phyloP scores from a whole-genome alignment of 78 protist genomes.

The Tieghemostelium lacteum region DNA sequence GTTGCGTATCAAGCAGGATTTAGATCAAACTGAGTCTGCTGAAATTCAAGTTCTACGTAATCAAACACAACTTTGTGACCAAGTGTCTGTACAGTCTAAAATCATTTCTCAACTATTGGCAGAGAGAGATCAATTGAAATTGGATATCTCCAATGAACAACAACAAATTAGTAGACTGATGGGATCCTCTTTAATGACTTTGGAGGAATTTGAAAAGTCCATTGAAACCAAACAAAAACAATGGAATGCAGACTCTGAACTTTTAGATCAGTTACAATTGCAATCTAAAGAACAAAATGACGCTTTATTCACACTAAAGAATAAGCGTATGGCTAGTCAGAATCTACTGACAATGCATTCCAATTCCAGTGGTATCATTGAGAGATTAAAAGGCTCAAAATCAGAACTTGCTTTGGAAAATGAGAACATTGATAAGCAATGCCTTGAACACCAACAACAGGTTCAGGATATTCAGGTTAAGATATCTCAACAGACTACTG shows the following conservation, averaged over 20 bases:
- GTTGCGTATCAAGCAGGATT: neutral
- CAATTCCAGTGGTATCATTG: conserved; percentile 17
- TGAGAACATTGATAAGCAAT: too few species aligned
- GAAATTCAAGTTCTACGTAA: neutral
- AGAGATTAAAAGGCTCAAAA: neutral
- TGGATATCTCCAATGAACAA: neutral
- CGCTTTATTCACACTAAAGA: neutral
- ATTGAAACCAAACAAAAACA: neutral
- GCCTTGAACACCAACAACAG: neutral
- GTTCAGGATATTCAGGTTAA: neutral
- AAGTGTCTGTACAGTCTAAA: neutral
- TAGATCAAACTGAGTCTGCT: neutral
- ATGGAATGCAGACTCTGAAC: neutral
- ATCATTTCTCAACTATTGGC: neutral
- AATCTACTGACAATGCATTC: neutral
- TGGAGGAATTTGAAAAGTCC: neutral
- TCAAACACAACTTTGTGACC: neutral
- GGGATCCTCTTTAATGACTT: neutral
- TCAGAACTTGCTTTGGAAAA: neutral
- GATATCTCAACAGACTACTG: neutral
- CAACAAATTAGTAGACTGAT: neutral
- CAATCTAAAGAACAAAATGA: neutral
- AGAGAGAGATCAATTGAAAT: neutral
- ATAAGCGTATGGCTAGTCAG: neutral
- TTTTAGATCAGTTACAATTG: neutral